Conservation (phyloP, 1,284 basidiomycete genomes). For the Apiotrichum mycotoxinovorans region DNA sequence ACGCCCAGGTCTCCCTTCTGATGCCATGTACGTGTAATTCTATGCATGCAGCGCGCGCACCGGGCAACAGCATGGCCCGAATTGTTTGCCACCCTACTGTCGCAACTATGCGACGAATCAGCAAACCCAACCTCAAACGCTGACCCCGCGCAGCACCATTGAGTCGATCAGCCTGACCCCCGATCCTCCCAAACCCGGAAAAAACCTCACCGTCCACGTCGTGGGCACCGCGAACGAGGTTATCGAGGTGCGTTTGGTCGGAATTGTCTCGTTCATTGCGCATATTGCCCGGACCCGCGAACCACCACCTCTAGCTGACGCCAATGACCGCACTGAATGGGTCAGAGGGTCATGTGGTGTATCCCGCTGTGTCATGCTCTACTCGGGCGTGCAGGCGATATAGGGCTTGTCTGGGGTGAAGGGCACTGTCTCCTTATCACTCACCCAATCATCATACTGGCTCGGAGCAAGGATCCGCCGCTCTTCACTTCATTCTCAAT, state of each 20-base stretch:
- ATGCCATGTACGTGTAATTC: constrained; percentile 40
- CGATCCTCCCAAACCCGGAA: constrained; percentile 76
- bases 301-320: too few relatives aligned
- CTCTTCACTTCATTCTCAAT: too few relatives aligned
- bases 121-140: not conserved
- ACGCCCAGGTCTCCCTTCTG: constrained; percentile 41
- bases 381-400: too few relatives aligned
- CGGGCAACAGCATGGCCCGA: too few relatives aligned
- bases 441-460: too few relatives aligned
- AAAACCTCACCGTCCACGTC: constrained; percentile 76
- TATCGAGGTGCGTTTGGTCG: constrained; percentile 60
- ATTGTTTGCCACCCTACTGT: constrained; percentile 5
- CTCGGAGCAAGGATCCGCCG: too few relatives aligned
- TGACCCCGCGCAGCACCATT: constrained; percentile 49
- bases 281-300: too few relatives aligned
- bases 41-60: not conserved
- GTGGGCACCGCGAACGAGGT: constrained; percentile 58
- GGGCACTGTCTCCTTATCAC: too few relatives aligned
- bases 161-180: constrained; percentile 66
- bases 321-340: not conserved
- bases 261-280: not conserved
- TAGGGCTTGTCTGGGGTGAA: too few relatives aligned
- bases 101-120: not conserved
- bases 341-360: not conserved
- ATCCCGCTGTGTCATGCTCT: not conserved